These are phyloP conservation scores for Alternaria incomplexa DNA, from an alignment of 2,329 filamentous ascomycete species.

Conservation along the genomic window DNA sequence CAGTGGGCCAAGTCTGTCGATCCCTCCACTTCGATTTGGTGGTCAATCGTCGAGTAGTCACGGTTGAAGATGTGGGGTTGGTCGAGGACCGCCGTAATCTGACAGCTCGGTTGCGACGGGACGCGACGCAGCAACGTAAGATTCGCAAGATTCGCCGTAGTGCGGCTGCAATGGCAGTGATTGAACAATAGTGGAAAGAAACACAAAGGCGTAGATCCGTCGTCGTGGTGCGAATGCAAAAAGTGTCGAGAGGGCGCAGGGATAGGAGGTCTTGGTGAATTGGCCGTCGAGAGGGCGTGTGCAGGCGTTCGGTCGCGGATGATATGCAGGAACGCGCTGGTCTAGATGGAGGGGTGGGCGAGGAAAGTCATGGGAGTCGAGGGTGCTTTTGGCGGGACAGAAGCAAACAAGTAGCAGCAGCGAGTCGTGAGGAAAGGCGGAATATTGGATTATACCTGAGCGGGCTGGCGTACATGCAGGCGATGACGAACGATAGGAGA, in stretches of 20 bases:
- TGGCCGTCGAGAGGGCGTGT: background rate
- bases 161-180: background rate
- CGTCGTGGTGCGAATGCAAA: conserved; percentile 3
- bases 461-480: conserved; percentile 19
- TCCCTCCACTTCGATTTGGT: conserved; percentile 7
- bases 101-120: background rate
- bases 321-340: background rate
- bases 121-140: conserved; percentile 6
- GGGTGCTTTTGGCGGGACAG: background rate
- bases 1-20: background rate
- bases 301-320: background rate
- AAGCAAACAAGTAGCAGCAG: background rate
- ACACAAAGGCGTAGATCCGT: background rate
- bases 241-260: background rate
- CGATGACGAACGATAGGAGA: conserved; percentile 22
- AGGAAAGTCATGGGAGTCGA: background rate
- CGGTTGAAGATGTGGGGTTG: background rate
- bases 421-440: conserved; percentile 13
- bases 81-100: background rate
- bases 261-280: background rate
- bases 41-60: background rate
- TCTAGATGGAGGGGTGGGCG: background rate
- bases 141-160: background rate
- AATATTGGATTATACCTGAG: conserved; percentile 20
- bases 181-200: conserved; percentile 4